Evolutionary conservation across 2,329 filamentous ascomycete species (phyloP).

Genomic region (Penicillium glabrum): DNA sequence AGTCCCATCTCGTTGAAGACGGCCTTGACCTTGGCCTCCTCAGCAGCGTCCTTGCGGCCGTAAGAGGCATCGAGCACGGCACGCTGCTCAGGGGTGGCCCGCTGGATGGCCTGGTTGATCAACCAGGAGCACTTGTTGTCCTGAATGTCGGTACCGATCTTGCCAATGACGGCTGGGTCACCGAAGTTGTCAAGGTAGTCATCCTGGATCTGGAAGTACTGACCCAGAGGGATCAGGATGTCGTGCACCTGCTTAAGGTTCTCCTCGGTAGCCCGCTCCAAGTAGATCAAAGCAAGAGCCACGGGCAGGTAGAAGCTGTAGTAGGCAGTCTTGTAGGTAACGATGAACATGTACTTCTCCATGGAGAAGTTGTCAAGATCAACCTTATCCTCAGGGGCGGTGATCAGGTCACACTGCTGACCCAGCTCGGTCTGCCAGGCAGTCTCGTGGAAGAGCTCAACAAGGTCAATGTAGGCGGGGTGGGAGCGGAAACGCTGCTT

Average conservation of each 20-base stretch:
- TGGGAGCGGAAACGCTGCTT: slow-evolving; percentile 92
- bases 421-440: slow-evolving; percentile 94
- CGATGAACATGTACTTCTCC: slow-evolving; percentile 92
- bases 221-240: slow-evolving; percentile 93
- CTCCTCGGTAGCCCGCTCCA: slow-evolving; percentile 78
- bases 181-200: slow-evolving; percentile 99
- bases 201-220: slow-evolving; percentile 99
- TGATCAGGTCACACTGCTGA: slow-evolving; percentile 91
- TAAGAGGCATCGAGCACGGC: slow-evolving; percentile 89
- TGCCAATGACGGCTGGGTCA: slow-evolving; percentile 87
- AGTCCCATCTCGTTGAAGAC: slow-evolving; percentile 84
- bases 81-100: slow-evolving; percentile 80
- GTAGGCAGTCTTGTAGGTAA: slow-evolving; percentile 99
- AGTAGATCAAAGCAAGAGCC: slow-evolving; percentile 81
- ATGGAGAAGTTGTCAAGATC: slow-evolving; percentile 94
- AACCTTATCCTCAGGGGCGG: slow-evolving; percentile 89
- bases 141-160: slow-evolving; percentile 98
- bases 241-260: slow-evolving; percentile 88
- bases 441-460: slow-evolving; percentile 96
- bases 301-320: slow-evolving; percentile 99
- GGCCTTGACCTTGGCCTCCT: slow-evolving; percentile 84
- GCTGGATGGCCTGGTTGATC: slow-evolving; percentile 86
- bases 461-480: slow-evolving; percentile 81
- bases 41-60: slow-evolving; percentile 80
- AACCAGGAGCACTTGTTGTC: slow-evolving; percentile 99